These are phyloP conservation scores for Debaryomycetaceae sp. DNA, from an alignment of 1,139 yeast species.

Conservation along the genomic window DNA sequence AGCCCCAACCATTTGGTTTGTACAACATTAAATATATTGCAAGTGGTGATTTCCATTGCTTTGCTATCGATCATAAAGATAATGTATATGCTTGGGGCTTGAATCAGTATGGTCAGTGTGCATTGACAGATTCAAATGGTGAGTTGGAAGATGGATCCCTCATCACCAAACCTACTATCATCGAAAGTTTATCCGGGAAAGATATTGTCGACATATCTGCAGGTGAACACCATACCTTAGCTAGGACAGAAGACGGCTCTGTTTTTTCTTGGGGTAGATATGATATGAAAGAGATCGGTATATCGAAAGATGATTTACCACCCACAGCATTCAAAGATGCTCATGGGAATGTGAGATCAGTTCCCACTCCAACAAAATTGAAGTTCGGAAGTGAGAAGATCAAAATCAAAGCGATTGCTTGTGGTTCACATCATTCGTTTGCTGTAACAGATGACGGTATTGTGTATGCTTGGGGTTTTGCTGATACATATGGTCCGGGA, in stretches of 20 bases:
- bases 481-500: conserved; percentile 94
- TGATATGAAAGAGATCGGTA: conserved; percentile 91
- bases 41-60: conserved; percentile 93
- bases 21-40: conserved; percentile 77
- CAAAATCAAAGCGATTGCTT: conserved; percentile 61
- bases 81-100: conserved; percentile 88
- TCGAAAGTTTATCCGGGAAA: conserved; percentile 55
- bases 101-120: conserved; percentile 96
- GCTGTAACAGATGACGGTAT: conserved; percentile 84
- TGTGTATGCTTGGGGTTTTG: conserved; percentile 96
- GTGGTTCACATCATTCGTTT: conserved; percentile 90
- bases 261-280: conserved; percentile 85
- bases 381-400: conserved; percentile 27
- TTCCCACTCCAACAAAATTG: conserved; percentile 78
- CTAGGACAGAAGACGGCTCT: conserved; percentile 67
- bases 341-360: conserved; percentile 80
- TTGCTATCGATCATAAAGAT: conserved; percentile 77
- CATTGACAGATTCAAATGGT: conserved; percentile 54
- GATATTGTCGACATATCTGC: conserved; percentile 67
- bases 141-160: conserved; percentile 79
- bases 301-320: conserved; percentile 58
- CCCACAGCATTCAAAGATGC: conserved; percentile 71
- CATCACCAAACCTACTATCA: conserved; percentile 71
- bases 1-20: conserved; percentile 76
- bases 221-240: conserved; percentile 92